Percentiles rank a stretch among this genome's conserved stretches.
Evolutionary conservation across 257 asterid species (phyloP).

Genomic region (Solanum clarkiae): DNA sequence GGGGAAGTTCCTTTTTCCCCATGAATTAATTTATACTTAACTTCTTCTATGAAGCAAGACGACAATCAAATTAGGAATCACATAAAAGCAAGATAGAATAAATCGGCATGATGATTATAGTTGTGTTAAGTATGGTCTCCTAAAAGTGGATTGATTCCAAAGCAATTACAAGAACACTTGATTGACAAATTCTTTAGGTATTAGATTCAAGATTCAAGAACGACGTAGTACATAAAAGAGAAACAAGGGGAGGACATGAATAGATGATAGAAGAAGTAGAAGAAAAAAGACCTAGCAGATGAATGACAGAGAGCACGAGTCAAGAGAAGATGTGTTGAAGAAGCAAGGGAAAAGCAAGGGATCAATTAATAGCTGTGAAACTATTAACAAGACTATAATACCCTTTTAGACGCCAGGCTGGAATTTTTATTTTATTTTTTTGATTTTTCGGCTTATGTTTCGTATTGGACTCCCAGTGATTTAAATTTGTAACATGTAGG

Average conservation of each 20-base stretch:
- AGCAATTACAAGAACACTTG: neutral
- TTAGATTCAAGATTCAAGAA: neutral
- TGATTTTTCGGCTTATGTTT: no score
- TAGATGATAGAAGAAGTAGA: neutral
- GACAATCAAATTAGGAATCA: neutral
- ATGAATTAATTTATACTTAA: no score
- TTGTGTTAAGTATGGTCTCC: neutral
- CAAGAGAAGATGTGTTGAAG: neutral
- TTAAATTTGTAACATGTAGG: no score
- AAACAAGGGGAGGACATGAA: neutral
- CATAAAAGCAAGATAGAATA: neutral
- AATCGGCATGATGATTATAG: neutral
- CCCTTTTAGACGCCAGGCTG: neutral
- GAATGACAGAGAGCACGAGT: neutral
- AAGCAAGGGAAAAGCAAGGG: neutral
- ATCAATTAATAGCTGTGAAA: neutral
- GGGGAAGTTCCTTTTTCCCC: neutral
- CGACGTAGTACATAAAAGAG: neutral
- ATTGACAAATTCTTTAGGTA: neutral
- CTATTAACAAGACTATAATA: neutral
- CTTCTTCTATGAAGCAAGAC: neutral
- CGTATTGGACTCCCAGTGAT: no score
- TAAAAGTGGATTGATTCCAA: neutral
- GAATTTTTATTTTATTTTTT: neutral
- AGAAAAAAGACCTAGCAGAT: neutral